Evolutionary conservation across 129 eudicot genomes (phyloP).

Genomic region (Helichrysum umbraculigerum): DNA sequence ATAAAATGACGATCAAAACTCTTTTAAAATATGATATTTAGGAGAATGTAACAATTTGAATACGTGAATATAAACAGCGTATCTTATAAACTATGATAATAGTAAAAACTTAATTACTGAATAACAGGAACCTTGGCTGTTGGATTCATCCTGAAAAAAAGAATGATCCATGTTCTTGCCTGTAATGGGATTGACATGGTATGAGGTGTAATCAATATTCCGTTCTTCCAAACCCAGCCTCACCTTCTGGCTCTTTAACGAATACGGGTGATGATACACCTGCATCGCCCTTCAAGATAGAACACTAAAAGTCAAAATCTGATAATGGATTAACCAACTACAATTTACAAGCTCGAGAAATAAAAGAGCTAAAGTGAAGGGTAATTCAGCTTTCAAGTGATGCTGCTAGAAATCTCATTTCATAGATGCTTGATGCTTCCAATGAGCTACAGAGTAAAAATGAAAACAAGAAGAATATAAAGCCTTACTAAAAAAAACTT

Average conservation of each 20-base stretch:
- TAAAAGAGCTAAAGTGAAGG: background rate
- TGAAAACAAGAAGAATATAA: background rate
- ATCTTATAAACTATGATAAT: background rate
- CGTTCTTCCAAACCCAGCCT: constrained; percentile 88
- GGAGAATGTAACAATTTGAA: background rate
- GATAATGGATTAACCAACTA: constrained; percentile 8
- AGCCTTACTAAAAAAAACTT: background rate
- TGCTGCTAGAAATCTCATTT: constrained; percentile 18
- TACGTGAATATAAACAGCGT: background rate
- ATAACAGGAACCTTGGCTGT: constrained; percentile 76
- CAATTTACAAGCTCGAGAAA: background rate
- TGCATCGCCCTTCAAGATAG: constrained; percentile 50
- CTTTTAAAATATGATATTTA: background rate
- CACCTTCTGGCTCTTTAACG: constrained; percentile 94
- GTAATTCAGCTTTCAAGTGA: constrained; percentile 17
- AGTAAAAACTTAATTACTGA: constrained; percentile 60
- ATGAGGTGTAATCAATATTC: constrained; percentile 80
- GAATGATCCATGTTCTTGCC: constrained; percentile 78
- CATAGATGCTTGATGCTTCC: constrained; percentile 24
- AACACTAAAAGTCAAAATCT: constrained; percentile 23
- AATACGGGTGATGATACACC: constrained; percentile 89
- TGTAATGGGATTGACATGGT: constrained; percentile 82
- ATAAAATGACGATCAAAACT: background rate
- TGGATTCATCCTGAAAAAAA: constrained; percentile 85
- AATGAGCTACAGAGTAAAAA: background rate